Percentiles rank a stretch among this genome's conserved stretches.
phyloP scores from a whole-genome alignment of 2,329 filamentous ascomycete genomes.

The Colletotrichum tabaci region DNA sequence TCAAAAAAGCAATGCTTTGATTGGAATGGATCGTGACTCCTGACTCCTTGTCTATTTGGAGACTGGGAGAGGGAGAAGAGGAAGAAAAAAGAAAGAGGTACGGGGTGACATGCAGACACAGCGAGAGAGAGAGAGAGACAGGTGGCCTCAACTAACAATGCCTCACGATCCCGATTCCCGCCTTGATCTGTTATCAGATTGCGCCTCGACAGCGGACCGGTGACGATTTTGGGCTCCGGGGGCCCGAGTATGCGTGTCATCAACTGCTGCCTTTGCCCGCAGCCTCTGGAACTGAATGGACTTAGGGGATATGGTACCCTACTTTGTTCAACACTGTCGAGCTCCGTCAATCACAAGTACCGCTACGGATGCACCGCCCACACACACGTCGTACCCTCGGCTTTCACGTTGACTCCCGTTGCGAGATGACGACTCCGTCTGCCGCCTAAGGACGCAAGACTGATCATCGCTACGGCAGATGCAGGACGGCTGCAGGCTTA shows the following conservation, averaged over 20 bases:
- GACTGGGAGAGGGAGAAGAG: neutral
- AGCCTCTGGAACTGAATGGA: neutral
- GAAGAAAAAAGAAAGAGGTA: no score
- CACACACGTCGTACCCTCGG: neutral
- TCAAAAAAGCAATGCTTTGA: slow-evolving; percentile 13
- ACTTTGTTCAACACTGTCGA: neutral
- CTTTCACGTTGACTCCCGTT: neutral
- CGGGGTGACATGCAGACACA: neutral
- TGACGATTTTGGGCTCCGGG: slow-evolving; percentile 16
- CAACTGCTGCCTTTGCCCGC: neutral
- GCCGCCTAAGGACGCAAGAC: slow-evolving; percentile 31
- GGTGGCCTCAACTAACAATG: slow-evolving; percentile 9
- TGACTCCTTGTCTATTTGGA: slow-evolving; percentile 9
- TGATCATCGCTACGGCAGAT: slow-evolving; percentile 28
- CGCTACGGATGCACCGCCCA: neutral
- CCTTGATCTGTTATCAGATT: slow-evolving; percentile 11
- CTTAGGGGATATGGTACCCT: neutral
- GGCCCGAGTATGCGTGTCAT: slow-evolving; percentile 20
- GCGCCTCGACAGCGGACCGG: slow-evolving; percentile 18
- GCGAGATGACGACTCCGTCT: slow-evolving; percentile 37
- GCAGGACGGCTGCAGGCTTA: slow-evolving; percentile 15
- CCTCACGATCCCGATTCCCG: slow-evolving; percentile 10
- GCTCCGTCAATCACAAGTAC: neutral
- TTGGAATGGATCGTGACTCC: slow-evolving; percentile 37
- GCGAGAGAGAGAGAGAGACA: neutral